phyloP scores from a whole-genome alignment of 192 early-diverging fungal species.

The Powellomyces hirtus region DNA sequence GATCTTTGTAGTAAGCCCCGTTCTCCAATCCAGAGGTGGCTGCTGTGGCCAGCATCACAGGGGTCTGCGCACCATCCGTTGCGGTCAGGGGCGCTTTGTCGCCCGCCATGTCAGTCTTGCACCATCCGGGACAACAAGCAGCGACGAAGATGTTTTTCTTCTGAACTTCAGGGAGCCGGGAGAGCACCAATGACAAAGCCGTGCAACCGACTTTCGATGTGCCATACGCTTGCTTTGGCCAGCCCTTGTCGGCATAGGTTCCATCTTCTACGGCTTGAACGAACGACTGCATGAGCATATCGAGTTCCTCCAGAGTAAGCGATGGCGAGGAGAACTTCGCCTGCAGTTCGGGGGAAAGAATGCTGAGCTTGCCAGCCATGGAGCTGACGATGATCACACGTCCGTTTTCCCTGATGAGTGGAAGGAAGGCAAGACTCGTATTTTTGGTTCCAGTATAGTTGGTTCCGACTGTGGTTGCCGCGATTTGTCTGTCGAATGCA shows the following conservation, averaged over 20 bases:
- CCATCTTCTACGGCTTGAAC: constrained; percentile 10
- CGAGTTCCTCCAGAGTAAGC: neutral
- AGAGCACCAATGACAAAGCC: constrained; percentile 3
- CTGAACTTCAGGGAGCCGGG: constrained; percentile 1
- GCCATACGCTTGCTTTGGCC: constrained; percentile 16
- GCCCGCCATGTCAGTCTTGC: constrained; percentile 17
- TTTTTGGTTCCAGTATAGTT: constrained; percentile 9
- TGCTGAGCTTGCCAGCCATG: neutral
- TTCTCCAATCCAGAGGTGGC: neutral
- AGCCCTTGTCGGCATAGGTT: constrained; percentile 20
- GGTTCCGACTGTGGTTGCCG: neutral
- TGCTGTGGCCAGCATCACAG: neutral
- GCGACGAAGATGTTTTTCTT: constrained; percentile 9
- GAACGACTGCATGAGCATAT: constrained; percentile 14
- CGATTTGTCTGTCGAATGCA: constrained; percentile 2
- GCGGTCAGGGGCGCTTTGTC: neutral
- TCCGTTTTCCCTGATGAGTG: constrained; percentile 1
- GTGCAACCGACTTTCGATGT: constrained; percentile 15
- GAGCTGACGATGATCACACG: constrained; percentile 18
- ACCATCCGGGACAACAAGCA: constrained; percentile 20
- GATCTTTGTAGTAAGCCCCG: constrained; percentile 5
- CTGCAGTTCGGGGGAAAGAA: neutral
- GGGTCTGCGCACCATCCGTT: constrained; percentile 13
- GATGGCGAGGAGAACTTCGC: neutral
- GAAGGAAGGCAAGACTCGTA: constrained; percentile 1